Base-by-base conservation (phyloP, 768 basidiomycete species). In the Fibroporia radiculosa region DNA sequence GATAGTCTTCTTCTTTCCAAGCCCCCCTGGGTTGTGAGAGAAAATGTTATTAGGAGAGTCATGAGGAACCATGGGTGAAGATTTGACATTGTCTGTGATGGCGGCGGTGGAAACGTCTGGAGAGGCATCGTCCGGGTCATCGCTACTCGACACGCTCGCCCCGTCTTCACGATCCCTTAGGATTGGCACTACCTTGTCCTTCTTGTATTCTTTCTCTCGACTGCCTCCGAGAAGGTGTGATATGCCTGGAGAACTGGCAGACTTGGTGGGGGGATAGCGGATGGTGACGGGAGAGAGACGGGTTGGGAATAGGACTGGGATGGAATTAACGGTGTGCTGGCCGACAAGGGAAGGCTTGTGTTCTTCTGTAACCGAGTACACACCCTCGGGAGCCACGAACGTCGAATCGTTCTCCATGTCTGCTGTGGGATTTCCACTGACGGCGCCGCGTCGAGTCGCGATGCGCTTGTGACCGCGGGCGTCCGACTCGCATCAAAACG, bases 351-450 rank as follows among this genome's bases (percentile, higher is more conserved):
- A 60, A 0, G 84, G 80, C 62, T 82, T 88, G 71, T 86, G 82
- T 58, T 91, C 90, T 55, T 91, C 89, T 14, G 83, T 87, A 60
- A 89, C 76, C 20, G 86, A 82, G 69, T 92, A 92, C 33, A 91
- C 86, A 54, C 89, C 89, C 64, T 92, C 89, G 42, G 89, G 89
- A 26, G 89, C 88, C 35, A 90, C 82, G 63, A 92, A 90, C 22
- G 86, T 84, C 48, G 77, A 74, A 43, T 88, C 86, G 72, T 75
- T 85, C 71, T 90, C 86, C 82, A 88, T 87, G 53, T 28, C 54
- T 54, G 55, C 54, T n/a, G n/a, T n/a, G n/a, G n/a, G n/a, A n/a
- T n/a, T n/a, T n/a, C n/a, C n/a, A n/a, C n/a, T n/a, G n/a, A n/a
- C n/a, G n/a, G n/a, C n/a, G n/a, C n/a, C n/a, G n/a, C n/a, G n/a